These are phyloP conservation scores for Afroboletus lepidellus DNA, from an alignment of 1,284 basidiomycete species.

Conservation along the genomic window DNA sequence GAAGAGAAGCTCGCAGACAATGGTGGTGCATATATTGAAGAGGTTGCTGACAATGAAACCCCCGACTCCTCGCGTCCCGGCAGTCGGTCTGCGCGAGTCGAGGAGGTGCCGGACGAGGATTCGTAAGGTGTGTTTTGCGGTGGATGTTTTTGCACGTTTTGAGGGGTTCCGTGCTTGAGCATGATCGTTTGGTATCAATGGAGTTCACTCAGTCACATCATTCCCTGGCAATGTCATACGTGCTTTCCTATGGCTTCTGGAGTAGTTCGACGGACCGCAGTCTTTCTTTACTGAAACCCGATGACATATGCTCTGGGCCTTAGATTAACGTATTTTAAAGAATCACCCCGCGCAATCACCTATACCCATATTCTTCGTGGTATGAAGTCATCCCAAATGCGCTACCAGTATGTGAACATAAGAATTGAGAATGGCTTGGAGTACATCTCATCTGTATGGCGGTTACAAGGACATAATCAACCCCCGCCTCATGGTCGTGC, in stretches of 20 bases:
- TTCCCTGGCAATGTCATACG: constrained; percentile 38
- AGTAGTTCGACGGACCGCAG: background rate
- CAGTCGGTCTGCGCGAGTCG: constrained; percentile 56
- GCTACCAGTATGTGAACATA: too few species aligned
- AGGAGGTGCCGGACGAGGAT: constrained; percentile 61
- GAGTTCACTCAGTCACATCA: constrained; percentile 32
- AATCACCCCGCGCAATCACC: too few species aligned
- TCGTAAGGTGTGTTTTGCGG: constrained; percentile 14
- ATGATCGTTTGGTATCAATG: background rate
- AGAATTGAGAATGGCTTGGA: too few species aligned
- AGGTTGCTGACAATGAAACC: constrained; percentile 44
- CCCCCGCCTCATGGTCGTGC: constrained; percentile 48
- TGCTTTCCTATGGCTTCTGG: background rate
- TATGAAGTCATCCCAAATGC: too few species aligned
- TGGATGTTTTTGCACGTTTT: background rate
- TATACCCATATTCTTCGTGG: too few species aligned
- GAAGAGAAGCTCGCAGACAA: constrained; percentile 37
- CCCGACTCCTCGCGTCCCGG: constrained; percentile 57
- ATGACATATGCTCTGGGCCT: too few species aligned
- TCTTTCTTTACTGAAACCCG: too few species aligned
- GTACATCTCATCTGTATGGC: too few species aligned
- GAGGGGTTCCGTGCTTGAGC: background rate
- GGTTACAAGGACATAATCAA: too few species aligned
- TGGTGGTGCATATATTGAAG: constrained; percentile 51
- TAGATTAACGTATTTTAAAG: too few species aligned